Base-by-base conservation (phyloP, 305 asterid genomes). In the Plantago coronopus region DNA sequence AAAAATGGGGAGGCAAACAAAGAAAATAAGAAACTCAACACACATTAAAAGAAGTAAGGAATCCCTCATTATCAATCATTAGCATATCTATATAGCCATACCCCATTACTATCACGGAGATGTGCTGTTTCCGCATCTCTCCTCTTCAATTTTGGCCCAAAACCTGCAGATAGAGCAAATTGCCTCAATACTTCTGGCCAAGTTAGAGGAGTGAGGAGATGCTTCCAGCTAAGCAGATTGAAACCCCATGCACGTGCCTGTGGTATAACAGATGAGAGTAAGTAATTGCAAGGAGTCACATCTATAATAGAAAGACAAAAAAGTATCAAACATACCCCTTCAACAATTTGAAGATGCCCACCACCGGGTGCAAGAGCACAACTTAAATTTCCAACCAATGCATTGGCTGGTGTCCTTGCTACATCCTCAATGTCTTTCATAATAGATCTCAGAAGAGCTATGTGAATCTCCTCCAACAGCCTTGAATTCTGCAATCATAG, bases 211-310 rank as follows among this genome's bases (percentile, higher is more conserved):
- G 75, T 86, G 69, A 91, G 77, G 81, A 78, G 86, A 37, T 68
- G 73, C 78, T 80, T 81, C 98, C 98, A 91, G 77, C 83, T 86
- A 67, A 72, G 79, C 77, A 89, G 77, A 79, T 91, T 91, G 70
- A 91, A 91, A 38, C 98, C 98, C 98, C 98, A 91, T 69, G 81
- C 73, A 72, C 83, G 81, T 56, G 97, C 98, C 98, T 91, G 87
- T 54, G 51, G 71, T 57, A 75, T 63, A 45, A 50, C 38, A 50
- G 23, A 61, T 23, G 45, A 73, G 54, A 60, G 48, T 67, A 64
- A 69, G 59, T 69, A 59, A 59, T 62, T 44, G 48, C 48, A 62
- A 66, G 60, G 34, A 22, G 31, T 61, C 47, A 38, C 49, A 65
- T 48, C 38, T 15, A 34, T 19, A 22, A 27, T 54, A 37, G 50